These are phyloP conservation scores for Sugiyamaella pinicola DNA, from an alignment of 1,139 yeast genomes.

Conservation along the genomic window DNA sequence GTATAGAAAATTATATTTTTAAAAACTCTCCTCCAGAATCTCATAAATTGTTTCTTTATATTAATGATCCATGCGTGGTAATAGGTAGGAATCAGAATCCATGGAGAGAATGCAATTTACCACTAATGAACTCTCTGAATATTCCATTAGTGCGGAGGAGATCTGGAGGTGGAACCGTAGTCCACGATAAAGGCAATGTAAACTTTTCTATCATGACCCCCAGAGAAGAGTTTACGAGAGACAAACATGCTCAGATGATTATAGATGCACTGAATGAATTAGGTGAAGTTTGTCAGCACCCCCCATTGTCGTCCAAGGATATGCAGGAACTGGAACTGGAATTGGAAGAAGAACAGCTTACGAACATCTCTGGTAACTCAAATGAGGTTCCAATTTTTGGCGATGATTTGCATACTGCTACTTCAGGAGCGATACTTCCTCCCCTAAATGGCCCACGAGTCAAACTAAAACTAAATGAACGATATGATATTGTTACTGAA, in stretches of 20 bases:
- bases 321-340: conserved; percentile 2
- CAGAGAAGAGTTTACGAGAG: conserved; percentile 66
- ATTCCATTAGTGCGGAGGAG: conserved; percentile 77
- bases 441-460: conserved; percentile 39
- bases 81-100: conserved; percentile 97
- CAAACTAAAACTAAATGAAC: conserved; percentile 54
- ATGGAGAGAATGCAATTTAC: conserved; percentile 80
- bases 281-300: conserved; percentile 12
- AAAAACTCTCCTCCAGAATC: conserved; percentile 54
- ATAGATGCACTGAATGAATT: conserved; percentile 52
- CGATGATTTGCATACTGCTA: conserved; percentile 13
- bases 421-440: conserved; percentile 6
- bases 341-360: conserved; percentile 3
- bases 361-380: conserved; percentile 5
- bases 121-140: conserved; percentile 53
- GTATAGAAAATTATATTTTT: conserved; percentile 80
- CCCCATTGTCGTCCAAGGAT: conserved; percentile 1
- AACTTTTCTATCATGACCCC: conserved; percentile 83
- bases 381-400: background rate
- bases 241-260: conserved; percentile 59
- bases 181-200: conserved; percentile 89
- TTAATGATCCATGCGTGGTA: conserved; percentile 82
- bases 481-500: conserved; percentile 75
- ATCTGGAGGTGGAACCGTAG: conserved; percentile 98
- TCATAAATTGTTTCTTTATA: conserved; percentile 59